phyloP scores from a whole-genome alignment of 2,329 filamentous ascomycete genomes.

The Colletotrichum sp. region DNA sequence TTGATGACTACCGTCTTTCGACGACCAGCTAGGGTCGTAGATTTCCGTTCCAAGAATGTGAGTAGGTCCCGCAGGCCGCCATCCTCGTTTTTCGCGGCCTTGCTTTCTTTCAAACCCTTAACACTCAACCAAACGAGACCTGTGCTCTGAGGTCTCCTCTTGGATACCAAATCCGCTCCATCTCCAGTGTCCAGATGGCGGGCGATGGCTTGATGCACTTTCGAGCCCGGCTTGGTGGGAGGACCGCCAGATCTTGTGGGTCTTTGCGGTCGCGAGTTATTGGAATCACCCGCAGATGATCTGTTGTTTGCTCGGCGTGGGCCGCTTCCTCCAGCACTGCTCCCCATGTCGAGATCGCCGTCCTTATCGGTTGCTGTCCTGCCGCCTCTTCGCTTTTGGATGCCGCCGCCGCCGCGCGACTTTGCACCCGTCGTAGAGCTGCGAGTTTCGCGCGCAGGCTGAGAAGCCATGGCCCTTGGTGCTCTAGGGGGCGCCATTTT shows the following conservation, averaged over 20 bases:
- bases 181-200: slow-evolving; percentile 21
- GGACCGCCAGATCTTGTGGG: slow-evolving; percentile 29
- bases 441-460: slow-evolving; percentile 34
- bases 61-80: slow-evolving; percentile 70
- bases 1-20: slow-evolving; percentile 67
- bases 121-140: slow-evolving; percentile 48
- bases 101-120: slow-evolving; percentile 70
- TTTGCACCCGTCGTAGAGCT: slow-evolving; percentile 32
- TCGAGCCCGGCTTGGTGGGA: slow-evolving; percentile 14
- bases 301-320: slow-evolving; percentile 37
- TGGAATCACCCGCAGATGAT: slow-evolving; percentile 28
- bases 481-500: slow-evolving; percentile 24
- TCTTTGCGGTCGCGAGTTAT: slow-evolving; percentile 32
- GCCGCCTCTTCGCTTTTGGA: slow-evolving; percentile 53
- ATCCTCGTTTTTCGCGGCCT: slow-evolving; percentile 68
- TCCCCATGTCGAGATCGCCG: slow-evolving; percentile 64
- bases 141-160: slow-evolving; percentile 12
- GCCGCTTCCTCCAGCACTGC: slow-evolving; percentile 29
- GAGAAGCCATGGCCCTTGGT: slow-evolving; percentile 18
- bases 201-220: slow-evolving; percentile 23
- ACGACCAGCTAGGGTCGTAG: slow-evolving; percentile 49
- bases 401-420: slow-evolving; percentile 45
- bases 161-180: slow-evolving; percentile 19
- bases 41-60: slow-evolving; percentile 74
- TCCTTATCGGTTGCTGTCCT: slow-evolving; percentile 53